Evolutionary conservation across 2,329 filamentous ascomycete genomes (phyloP).

Genomic region (Talaromyces sp.): DNA sequence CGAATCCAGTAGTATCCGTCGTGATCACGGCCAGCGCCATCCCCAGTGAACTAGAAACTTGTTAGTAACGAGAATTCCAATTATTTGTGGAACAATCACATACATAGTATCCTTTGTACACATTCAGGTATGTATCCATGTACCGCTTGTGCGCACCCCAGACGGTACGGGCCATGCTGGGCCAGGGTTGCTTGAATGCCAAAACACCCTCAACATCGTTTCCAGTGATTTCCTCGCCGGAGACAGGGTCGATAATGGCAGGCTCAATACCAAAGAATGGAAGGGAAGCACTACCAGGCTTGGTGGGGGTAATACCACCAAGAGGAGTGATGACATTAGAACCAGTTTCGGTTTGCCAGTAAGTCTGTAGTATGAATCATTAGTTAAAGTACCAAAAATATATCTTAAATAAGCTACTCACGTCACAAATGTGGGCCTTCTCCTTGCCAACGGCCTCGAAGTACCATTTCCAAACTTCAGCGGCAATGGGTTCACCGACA

Average conservation of each 20-base stretch:
- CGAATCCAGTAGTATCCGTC: constrained; percentile 99
- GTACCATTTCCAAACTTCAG: constrained; percentile 99
- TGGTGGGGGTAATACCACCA: constrained; percentile 90
- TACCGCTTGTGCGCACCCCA: constrained; percentile 98
- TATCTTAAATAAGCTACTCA: constrained; percentile 55
- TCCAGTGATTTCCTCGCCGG: constrained; percentile 87
- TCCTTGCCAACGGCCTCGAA: constrained; percentile 92
- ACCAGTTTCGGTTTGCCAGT: constrained; percentile 99
- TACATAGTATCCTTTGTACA: constrained; percentile 98
- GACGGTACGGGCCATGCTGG: constrained; percentile 96
- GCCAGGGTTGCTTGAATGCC: constrained; percentile 97
- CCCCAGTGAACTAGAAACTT: constrained; percentile 55
- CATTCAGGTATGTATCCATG: constrained; percentile 97
- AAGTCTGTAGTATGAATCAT: constrained; percentile 65
- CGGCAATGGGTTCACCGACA: constrained; percentile 95
- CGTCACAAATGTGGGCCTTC: constrained; percentile 90
- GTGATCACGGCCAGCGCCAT: constrained; percentile 93
- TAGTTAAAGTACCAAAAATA: not conserved
- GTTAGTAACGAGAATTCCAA: not conserved
- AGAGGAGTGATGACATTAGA: constrained; percentile 94
- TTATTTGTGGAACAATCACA: constrained; percentile 38
- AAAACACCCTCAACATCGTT: constrained; percentile 98
- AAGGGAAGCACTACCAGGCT: constrained; percentile 91
- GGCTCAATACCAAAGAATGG: constrained; percentile 99
- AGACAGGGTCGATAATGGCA: constrained; percentile 94